Percentiles rank a stretch among this genome's conserved stretches.
These are phyloP conservation scores for Hanseniaspora taiwanica DNA, from an alignment of 805 yeast species.

Conservation along the genomic window DNA sequence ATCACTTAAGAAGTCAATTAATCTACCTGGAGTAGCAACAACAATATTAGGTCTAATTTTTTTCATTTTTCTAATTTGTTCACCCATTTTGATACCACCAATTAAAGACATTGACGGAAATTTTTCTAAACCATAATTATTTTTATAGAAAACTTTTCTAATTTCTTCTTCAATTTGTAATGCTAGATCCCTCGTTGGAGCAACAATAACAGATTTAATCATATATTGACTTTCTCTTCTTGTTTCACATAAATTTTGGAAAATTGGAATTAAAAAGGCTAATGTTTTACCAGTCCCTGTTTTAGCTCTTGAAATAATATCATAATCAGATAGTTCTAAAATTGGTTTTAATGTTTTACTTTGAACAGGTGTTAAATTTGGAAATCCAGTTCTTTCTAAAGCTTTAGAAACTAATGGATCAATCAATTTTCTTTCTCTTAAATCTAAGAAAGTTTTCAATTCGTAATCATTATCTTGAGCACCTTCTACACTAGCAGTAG, in stretches of 20 bases:
- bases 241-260: constrained; percentile 37
- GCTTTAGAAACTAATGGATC: constrained; percentile 23
- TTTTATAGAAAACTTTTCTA: constrained; percentile 29
- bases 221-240: constrained; percentile 20
- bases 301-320: constrained; percentile 77
- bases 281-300: constrained; percentile 94
- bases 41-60: constrained; percentile 39
- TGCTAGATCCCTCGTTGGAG: constrained; percentile 90
- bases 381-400: constrained; percentile 31
- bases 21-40: constrained; percentile 85
- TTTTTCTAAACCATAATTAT: constrained; percentile 45
- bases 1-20: constrained; percentile 44
- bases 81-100: constrained; percentile 95
- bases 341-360: constrained; percentile 46
- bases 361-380: constrained; percentile 56
- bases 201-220: constrained; percentile 59
- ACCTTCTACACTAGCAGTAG: constrained; percentile 2
- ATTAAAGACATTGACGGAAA: constrained; percentile 86
- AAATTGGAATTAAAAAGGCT: constrained; percentile 72
- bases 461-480: constrained; percentile 11
- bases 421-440: constrained; percentile 19
- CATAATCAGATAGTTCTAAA: constrained; percentile 35
- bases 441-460: constrained; percentile 18
- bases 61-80: constrained; percentile 25
- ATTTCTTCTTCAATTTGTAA: constrained; percentile 63